A percentile compares a stretch with the other conserved stretches of the same genome.
These are phyloP conservation scores for Haplosporangium sp. DNA, from an alignment of 371 early-diverging fungal genomes.

Conservation along the genomic window DNA sequence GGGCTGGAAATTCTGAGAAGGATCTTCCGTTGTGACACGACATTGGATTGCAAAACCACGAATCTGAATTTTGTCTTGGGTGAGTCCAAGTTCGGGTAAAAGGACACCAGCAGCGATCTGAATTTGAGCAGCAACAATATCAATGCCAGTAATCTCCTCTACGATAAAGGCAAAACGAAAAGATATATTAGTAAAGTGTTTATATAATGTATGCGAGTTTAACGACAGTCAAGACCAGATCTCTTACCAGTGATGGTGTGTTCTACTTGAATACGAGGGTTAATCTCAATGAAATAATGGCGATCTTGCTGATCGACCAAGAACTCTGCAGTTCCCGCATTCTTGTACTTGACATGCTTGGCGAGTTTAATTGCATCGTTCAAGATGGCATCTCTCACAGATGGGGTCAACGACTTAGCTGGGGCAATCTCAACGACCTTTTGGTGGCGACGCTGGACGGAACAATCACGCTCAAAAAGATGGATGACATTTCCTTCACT, in stretches of 20 bases:
- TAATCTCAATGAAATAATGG: constrained; percentile 97
- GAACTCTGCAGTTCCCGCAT: constrained; percentile 98
- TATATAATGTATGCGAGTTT: background rate
- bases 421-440: constrained; percentile 98
- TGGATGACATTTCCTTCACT: constrained; percentile 89
- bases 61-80: constrained; percentile 83
- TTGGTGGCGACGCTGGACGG: constrained; percentile 97
- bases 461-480: constrained; percentile 96
- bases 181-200: background rate
- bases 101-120: constrained; percentile 92
- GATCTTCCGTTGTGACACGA: constrained; percentile 96
- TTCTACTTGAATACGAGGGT: constrained; percentile 94
- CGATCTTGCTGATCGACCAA: constrained; percentile 88
- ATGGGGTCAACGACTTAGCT: constrained; percentile 60
- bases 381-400: constrained; percentile 83
- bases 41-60: constrained; percentile 95
- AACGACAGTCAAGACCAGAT: background rate
- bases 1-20: constrained; percentile 90
- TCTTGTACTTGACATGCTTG: constrained; percentile 88
- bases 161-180: constrained; percentile 17
- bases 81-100: constrained; percentile 82
- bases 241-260: constrained; percentile 81
- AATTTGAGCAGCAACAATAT: constrained; percentile 92
- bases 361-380: constrained; percentile 94
- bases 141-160: constrained; percentile 96